Evolutionary conservation across 2,329 filamentous ascomycete species (phyloP), one percentile per base, ranked within the genome.

Genomic region (Xylariales sp.): DNA sequence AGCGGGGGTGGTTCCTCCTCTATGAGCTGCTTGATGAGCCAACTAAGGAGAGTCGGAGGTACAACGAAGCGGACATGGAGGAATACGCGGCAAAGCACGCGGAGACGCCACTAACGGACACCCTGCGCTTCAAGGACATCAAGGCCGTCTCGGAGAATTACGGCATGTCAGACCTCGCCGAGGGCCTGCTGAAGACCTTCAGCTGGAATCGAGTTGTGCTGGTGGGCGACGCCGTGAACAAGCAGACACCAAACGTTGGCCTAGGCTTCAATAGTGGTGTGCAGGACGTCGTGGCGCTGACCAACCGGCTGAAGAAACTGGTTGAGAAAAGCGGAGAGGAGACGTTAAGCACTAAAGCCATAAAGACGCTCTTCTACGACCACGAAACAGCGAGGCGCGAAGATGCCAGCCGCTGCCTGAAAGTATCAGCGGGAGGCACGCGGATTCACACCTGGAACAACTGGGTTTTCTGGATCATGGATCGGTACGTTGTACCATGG

Each of bases 11-110:
- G 33, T 36, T 36, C 24, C 17, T 36, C 17, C 21, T 36, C 13
- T 27, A 36, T 20, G 33, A 36, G 33, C 19, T 25, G 15, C 33
- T 36, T 20, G 21, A 36, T 21, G 18, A 17, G 20, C 33, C 33
- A 24, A 28, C 33, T 20, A n/a, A 24, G 12, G 33, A 23, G 14
- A 11, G 19, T n/a, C n/a, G 24, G 18, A 36, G 17, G 8, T 36
- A 27, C 11, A 25, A 20, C 8, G 23, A 25, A 16, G 19, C 25
- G 20, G 33, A 36, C 11, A 28, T 25, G 33, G 19, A 36, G 6
- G 23, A 23, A 14, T 36, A 14, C 15, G 33, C 24, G 5, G 20
- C 20, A n/a, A 21, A 23, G 10, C 18, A 21, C 23, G 23, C 15
- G 18, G 28, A 36, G 8, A n/a, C 28, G 14, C 21, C 33, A 14